Percentiles rank a stretch among this genome's conserved stretches.
Evolutionary conservation across 2,329 filamentous ascomycete species (phyloP).

Genomic region (Alternaria conjuncta): DNA sequence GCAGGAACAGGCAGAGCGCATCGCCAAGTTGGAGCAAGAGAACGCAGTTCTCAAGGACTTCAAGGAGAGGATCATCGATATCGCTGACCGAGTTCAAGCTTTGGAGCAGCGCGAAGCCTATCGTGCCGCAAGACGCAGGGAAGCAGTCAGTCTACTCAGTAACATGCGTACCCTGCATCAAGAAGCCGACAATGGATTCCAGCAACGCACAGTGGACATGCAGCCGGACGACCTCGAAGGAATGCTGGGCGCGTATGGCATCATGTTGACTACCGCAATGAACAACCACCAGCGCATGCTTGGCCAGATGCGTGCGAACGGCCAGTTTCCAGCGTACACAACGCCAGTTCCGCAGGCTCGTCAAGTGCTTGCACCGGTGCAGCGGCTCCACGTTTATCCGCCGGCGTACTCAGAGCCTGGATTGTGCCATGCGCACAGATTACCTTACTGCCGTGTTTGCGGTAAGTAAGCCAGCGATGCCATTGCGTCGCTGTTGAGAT

Average conservation of each 20-base stretch:
- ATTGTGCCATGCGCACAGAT: constrained; percentile 19
- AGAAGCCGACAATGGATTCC: constrained; percentile 27
- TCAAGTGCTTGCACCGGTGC: neutral
- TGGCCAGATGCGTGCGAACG: constrained; percentile 5
- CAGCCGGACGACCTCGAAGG: constrained; percentile 28
- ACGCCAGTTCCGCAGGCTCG: neutral
- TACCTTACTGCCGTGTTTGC: constrained; percentile 22
- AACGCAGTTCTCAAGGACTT: constrained; percentile 14
- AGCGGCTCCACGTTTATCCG: constrained; percentile 10
- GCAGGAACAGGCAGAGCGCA: constrained; percentile 8
- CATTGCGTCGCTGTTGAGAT: neutral
- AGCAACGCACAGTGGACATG: constrained; percentile 19
- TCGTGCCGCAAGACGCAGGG: constrained; percentile 18
- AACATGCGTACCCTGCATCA: constrained; percentile 26
- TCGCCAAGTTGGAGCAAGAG: constrained; percentile 16
- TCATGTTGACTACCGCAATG: constrained; percentile 18
- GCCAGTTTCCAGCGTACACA: neutral
- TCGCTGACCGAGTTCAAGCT: constrained; percentile 11
- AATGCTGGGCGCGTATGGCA: constrained; percentile 19
- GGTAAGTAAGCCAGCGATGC: too few species aligned
- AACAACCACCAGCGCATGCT: constrained; percentile 23
- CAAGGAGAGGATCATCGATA: neutral
- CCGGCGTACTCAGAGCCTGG: constrained; percentile 8
- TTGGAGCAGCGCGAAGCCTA: constrained; percentile 17
- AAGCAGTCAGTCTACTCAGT: constrained; percentile 20